Evolutionary conservation across 2,329 filamentous ascomycete genomes (phyloP), one percentile per base, ranked within the genome.

Genomic region (Aspergillus tanneri): DNA sequence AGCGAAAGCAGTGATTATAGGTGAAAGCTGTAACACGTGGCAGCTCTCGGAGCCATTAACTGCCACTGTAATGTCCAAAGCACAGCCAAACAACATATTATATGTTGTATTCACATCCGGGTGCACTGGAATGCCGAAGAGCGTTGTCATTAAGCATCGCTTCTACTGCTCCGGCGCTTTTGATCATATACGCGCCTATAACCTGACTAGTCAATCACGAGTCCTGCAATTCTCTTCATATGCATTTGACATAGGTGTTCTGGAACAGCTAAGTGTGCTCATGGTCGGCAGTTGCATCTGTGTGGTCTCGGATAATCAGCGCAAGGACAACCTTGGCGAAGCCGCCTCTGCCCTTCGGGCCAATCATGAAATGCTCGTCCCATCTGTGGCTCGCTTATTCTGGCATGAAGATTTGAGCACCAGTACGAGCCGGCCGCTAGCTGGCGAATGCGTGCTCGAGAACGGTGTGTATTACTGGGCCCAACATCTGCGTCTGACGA

Each of bases 91-190:
- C 22, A 42, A 30, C 22, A n/a, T 11, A 10, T 23, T 43, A 4
- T 54, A 48, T 8, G 24, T 50, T 4, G 43, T 52, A 4, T 56
- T 50, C 37, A 56, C 51, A 1, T 56, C 54, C 4, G 54, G 54
- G 3, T 46, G 38, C n/a, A 56, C 51, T 9, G 53, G 53, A 11
- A 37, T 5, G 3, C 53, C 53, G 1, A 52, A 54, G 22, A 51
- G 54, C 10, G 27, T 38, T 11, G 12, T 43, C 0, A 40, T 56
- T 7, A 23, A 39, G 9, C 51, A 53, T 32, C 16, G 9, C 0
- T 22, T 27, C 21, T 36, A 45, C 14, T 10, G 24, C n/a, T 37
- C 21, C 14, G 36, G 23, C 4, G 43, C 38, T 32, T 23, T 23
- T 7, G 4, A 37, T 12, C 35, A 37, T 16, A 16, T 7, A 5